Evolutionary conservation across 2,329 filamentous ascomycete species (phyloP).

Genomic region (Aspergillus arachidicola): DNA sequence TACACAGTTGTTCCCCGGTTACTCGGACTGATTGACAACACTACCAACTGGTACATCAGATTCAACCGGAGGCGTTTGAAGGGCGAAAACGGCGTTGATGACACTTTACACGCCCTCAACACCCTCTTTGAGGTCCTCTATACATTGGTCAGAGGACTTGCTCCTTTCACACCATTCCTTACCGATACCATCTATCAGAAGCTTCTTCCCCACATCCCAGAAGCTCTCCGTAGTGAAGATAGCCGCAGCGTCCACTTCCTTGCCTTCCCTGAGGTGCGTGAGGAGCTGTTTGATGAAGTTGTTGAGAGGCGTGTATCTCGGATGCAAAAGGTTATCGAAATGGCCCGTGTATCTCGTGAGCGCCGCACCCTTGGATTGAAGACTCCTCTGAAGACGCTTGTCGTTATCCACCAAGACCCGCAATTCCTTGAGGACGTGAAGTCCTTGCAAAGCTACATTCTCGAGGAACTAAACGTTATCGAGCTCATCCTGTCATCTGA

Average conservation of each 20-base stretch:
- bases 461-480: slow-evolving; percentile 87
- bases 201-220: slow-evolving; percentile 78
- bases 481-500: slow-evolving; percentile 83
- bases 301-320: slow-evolving; percentile 84
- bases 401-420: slow-evolving; percentile 82
- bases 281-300: slow-evolving; percentile 82
- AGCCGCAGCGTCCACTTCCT: slow-evolving; percentile 89
- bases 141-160: slow-evolving; percentile 82
- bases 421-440: slow-evolving; percentile 85
- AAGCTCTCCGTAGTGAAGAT: slow-evolving; percentile 70
- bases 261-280: slow-evolving; percentile 81
- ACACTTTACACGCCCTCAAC: slow-evolving; percentile 88
- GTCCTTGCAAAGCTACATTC: slow-evolving; percentile 84
- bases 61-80: slow-evolving; percentile 91
- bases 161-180: slow-evolving; percentile 94
- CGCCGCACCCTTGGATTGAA: slow-evolving; percentile 83
- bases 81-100: slow-evolving; percentile 81
- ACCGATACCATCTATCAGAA: slow-evolving; percentile 91
- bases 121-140: slow-evolving; percentile 92
- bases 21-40: slow-evolving; percentile 83
- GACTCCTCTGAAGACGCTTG: slow-evolving; percentile 83
- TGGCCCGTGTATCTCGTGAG: slow-evolving; percentile 84
- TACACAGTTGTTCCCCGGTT: slow-evolving; percentile 92
- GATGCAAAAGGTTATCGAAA: slow-evolving; percentile 96
- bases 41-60: slow-evolving; percentile 98